Base-by-base conservation (phyloP, 2,329 filamentous ascomycete species). In the Aureobasidium lini region DNA sequence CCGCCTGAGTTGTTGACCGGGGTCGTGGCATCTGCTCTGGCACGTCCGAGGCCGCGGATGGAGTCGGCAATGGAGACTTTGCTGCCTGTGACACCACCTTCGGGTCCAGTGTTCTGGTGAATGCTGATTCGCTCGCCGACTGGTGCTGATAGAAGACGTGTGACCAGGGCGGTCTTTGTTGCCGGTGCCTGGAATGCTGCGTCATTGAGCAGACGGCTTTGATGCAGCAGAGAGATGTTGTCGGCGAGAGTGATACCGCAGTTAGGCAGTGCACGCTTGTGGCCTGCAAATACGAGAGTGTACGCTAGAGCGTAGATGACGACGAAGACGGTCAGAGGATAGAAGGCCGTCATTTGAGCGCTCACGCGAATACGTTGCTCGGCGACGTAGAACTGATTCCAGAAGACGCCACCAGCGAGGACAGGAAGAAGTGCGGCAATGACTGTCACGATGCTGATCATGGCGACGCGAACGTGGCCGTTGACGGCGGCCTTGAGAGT, bases 151-250 rank as follows among this genome's bases (percentile, higher is more conserved):
- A 89, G 85, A 2, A 96, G 75, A 43, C 88, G 78, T 0, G 81
- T 84, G 23, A 86, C 80, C 18, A 96, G 79, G 64, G 91, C 87
- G 0, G 77, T 77, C 64, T 85, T 86, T n/a, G 80, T 85, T 31
- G 79, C 77, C 2, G 87, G 83, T 39, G 85, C 81, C 53, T 84
- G 80, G 69, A 96, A 93, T 0, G 87, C 82, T 9, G 84, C 79
- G 67, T 96, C 91, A 5, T 82, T 78, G 1, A 89, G 76, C 16
- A 95, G 76, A 28, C 87, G 86, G 44, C 85, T 86, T 65, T 86
- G 85, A 61, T 89, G 84, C 43, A 93, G 78, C 70, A 93, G 92
- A 68, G 84, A 87, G 65, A 95, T 81, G 23, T 92, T 78, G 69
- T 92, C 90, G 1, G 88, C 88, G 16, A 95, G 78, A 48, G 82